These are phyloP conservation scores for Fusarium compactum DNA, from an alignment of 2,329 filamentous ascomycete species.

Conservation along the genomic window DNA sequence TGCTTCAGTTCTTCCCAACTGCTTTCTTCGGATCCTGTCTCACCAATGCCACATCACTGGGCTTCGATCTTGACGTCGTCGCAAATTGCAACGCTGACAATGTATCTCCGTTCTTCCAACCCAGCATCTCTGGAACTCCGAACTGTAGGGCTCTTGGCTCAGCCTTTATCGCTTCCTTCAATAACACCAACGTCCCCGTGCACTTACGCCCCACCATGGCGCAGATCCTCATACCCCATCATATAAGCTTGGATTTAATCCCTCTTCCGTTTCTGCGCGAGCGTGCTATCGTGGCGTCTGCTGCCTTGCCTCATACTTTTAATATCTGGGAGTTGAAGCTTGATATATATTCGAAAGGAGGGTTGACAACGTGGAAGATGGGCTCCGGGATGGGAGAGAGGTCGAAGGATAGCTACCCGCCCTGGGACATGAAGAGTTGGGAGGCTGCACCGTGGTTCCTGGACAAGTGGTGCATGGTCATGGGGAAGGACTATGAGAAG, in stretches of 20 bases:
- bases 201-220: slow-evolving; percentile 45
- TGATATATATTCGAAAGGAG: slow-evolving; percentile 42
- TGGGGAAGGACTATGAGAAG: slow-evolving; percentile 35
- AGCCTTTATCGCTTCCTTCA: neutral
- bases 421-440: slow-evolving; percentile 48
- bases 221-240: slow-evolving; percentile 46
- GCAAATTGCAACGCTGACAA: slow-evolving; percentile 25
- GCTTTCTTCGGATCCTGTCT: slow-evolving; percentile 39
- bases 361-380: slow-evolving; percentile 37
- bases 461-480: slow-evolving; percentile 43
- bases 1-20: slow-evolving; percentile 32
- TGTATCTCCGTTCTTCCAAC: slow-evolving; percentile 45
- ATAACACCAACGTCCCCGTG: slow-evolving; percentile 17
- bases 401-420: slow-evolving; percentile 21
- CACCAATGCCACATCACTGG: slow-evolving; percentile 38
- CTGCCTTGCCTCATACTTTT: slow-evolving; percentile 36
- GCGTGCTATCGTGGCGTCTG: slow-evolving; percentile 44
- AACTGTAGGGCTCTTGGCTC: slow-evolving; percentile 18
- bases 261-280: slow-evolving; percentile 46
- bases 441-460: slow-evolving; percentile 49
- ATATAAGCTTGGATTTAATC: slow-evolving; percentile 44
- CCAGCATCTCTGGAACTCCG: slow-evolving; percentile 4
- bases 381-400: neutral
- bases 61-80: slow-evolving; percentile 27
- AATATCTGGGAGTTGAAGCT: slow-evolving; percentile 45